Conservation (phyloP, 2,329 filamentous ascomycete species). For the Fusarium xyrophilum region DNA sequence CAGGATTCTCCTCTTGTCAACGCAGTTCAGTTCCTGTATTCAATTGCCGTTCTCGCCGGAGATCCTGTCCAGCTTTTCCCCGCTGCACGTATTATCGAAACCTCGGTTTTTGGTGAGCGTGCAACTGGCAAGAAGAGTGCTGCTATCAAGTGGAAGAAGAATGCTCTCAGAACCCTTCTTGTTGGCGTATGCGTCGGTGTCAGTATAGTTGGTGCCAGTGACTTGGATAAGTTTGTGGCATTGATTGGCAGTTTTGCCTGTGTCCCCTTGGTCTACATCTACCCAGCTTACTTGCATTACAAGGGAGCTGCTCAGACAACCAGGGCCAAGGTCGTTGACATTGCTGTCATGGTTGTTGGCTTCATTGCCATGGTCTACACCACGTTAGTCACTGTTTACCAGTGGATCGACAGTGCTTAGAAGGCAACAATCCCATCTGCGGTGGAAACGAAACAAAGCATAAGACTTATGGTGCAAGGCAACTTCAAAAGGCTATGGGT, state of each 20-base stretch:
- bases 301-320: slow-evolving; percentile 67
- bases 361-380: slow-evolving; percentile 74
- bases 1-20: slow-evolving; percentile 76
- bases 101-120: slow-evolving; percentile 68
- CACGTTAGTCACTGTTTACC: slow-evolving; percentile 63
- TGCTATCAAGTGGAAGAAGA: slow-evolving; percentile 79
- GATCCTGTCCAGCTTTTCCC: slow-evolving; percentile 79
- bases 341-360: slow-evolving; percentile 69
- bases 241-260: slow-evolving; percentile 77
- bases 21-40: slow-evolving; percentile 76
- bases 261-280: slow-evolving; percentile 79
- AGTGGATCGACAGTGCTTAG: slow-evolving; percentile 45
- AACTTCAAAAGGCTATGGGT: slow-evolving; percentile 24
- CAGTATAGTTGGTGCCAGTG: slow-evolving; percentile 68
- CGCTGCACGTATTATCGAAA: slow-evolving; percentile 74
- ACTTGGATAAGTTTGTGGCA: slow-evolving; percentile 77
- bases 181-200: slow-evolving; percentile 67
- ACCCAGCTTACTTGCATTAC: slow-evolving; percentile 74
- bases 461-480: slow-evolving; percentile 22
- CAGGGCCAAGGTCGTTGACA: slow-evolving; percentile 64
- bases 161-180: slow-evolving; percentile 65
- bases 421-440: not conserved
- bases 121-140: slow-evolving; percentile 69
- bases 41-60: slow-evolving; percentile 74
- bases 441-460: not conserved